A percentile compares a stretch with the other conserved stretches of the same genome.
These are phyloP conservation scores for Craterostigma plantagineum DNA, from an alignment of 257 asterid species.

Conservation along the genomic window DNA sequence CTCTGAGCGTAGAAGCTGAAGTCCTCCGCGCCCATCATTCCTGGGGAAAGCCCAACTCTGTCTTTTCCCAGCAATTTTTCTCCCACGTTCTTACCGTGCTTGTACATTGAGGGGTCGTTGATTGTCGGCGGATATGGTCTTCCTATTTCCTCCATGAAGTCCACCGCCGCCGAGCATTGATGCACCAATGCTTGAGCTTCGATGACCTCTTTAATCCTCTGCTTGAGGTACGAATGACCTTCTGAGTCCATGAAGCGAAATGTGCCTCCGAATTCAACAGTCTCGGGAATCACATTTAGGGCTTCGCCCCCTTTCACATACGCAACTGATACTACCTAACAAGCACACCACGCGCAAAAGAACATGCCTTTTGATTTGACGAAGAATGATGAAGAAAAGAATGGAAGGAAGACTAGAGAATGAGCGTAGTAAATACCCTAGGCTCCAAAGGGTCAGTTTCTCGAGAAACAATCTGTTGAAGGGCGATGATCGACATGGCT, in stretches of 20 bases:
- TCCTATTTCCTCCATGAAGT: slow-evolving; percentile 35
- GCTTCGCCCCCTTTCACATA: slow-evolving; percentile 56
- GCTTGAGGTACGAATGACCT: slow-evolving; percentile 28
- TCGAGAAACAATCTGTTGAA: slow-evolving; percentile 75
- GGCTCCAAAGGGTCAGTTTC: slow-evolving; percentile 74
- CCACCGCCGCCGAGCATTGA: slow-evolving; percentile 39
- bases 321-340: slow-evolving; percentile 54
- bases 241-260: slow-evolving; percentile 45
- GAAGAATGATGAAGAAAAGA: background rate
- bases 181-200: slow-evolving; percentile 63
- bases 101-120: slow-evolving; percentile 37
- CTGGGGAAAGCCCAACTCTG: slow-evolving; percentile 14
- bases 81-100: slow-evolving; percentile 48
- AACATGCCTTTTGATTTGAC: too few species aligned
- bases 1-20: slow-evolving; percentile 67
- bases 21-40: slow-evolving; percentile 70
- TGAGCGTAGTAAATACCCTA: slow-evolving; percentile 24
- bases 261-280: slow-evolving; percentile 70
- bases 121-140: slow-evolving; percentile 47
- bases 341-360: too few species aligned
- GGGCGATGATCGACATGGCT: slow-evolving; percentile 54
- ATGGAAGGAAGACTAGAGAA: background rate
- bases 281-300: slow-evolving; percentile 50
- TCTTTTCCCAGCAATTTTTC: slow-evolving; percentile 37
- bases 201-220: slow-evolving; percentile 63